Evolutionary conservation across 2,329 filamentous ascomycete genomes (phyloP).

Genomic region (Chaetothyriales sp.): DNA sequence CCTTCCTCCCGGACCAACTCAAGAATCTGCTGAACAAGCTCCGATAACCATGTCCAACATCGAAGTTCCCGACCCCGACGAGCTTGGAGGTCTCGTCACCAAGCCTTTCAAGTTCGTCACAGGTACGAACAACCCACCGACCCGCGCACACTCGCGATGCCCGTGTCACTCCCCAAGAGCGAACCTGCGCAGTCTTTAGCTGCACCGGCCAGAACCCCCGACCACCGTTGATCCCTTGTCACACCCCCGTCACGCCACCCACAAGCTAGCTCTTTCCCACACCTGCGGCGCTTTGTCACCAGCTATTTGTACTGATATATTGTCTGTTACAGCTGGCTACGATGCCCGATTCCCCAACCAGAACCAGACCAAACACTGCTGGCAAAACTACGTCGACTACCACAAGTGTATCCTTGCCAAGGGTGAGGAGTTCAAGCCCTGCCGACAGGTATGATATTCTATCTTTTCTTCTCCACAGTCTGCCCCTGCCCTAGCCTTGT

Average conservation of each 20-base stretch:
- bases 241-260: background rate
- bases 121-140: conserved; percentile 21
- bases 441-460: conserved; percentile 62
- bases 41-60: conserved; percentile 65
- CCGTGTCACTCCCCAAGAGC: background rate
- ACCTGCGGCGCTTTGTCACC: background rate
- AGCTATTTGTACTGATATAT: background rate
- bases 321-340: conserved; percentile 47
- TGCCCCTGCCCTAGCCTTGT: background rate
- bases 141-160: background rate
- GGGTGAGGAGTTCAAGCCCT: conserved; percentile 95
- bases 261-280: background rate
- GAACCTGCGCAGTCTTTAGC: background rate
- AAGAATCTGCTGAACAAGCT: background rate
- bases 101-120: conserved; percentile 83
- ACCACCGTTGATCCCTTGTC: background rate
- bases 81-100: conserved; percentile 64
- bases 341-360: conserved; percentile 97
- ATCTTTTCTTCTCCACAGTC: background rate
- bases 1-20: background rate
- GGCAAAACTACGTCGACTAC: conserved; percentile 99
- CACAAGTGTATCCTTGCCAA: conserved; percentile 99
- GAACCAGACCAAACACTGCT: conserved; percentile 97
- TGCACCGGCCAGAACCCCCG: background rate
- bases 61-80: conserved; percentile 46